Base-by-base conservation (phyloP, 2,329 filamentous ascomycete genomes). In the Aureobasidium uvarum region DNA sequence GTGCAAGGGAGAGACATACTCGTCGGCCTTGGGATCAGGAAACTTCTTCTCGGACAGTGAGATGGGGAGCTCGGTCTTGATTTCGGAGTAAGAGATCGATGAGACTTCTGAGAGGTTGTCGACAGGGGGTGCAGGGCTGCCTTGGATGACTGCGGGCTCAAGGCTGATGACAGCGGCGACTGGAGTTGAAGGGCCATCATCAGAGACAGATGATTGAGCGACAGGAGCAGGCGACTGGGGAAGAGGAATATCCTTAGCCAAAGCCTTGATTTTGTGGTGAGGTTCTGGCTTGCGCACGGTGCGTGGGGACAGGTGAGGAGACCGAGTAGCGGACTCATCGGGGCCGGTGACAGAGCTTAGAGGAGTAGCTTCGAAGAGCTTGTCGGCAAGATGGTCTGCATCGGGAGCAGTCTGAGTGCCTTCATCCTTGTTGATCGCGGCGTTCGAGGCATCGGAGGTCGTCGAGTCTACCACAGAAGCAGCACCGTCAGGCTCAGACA, bases 151-250 rank as follows among this genome's bases (percentile, higher is more conserved):
- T 28, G 39, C 25, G n/a, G 58, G 58, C 14, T 36, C 38, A 13
- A 58, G 20, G 11, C 23, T n/a, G 11, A 38, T n/a, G 11, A 33
- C 51, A 25, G 33, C 1, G 8, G 33, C 33, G 28, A 60, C 33
- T 5, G 20, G 48, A 8, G 48, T 51, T 8, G 23, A 7, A 41
- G 54, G 39, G 4, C 39, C 38, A 18, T 45, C 54, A 16, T 33
- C 54, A 58, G 38, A n/a, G 25, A 16, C 23, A 6, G 16, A 13
- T 5, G 38, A 46, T 25, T 33, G 23, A 6, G 39, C 50, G n/a
- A 18, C 33, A 20, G 50, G 41, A 28, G 48, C 60, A 18, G 46
- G 46, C 7, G 60, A 63, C 36, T 41, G 23, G 18, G 59, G 59
- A 2, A 63, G 25, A 20, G 59, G 58, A 51, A 39, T 11, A 8